Evolutionary conservation across 2,329 filamentous ascomycete genomes (phyloP), one percentile per base, ranked within the genome.

Genomic region (Xylariaceae sp.): DNA sequence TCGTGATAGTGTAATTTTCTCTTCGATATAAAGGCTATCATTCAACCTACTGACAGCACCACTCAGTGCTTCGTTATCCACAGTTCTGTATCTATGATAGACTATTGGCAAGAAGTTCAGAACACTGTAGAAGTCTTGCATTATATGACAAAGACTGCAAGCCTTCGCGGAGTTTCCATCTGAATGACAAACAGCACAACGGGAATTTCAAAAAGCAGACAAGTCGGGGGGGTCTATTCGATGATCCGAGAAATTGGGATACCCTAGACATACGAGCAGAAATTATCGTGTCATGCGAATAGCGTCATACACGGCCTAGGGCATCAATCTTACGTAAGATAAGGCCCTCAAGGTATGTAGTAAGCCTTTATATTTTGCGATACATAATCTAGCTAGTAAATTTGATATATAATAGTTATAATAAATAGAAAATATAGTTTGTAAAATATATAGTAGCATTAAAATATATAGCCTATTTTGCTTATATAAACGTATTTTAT

Each of bases 121-220:
- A 7, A 22, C n/a, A 35, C 40, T 22, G 39, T 25, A 11, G 17
- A 42, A 17, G 44, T 25, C 4, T 22, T 47, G 25, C 29, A 19
- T n/a, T 42, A 47, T 8, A 32, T 47, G 11, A 17, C 37, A 12
- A 47, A 42, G 14, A 11, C n/a, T 16, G 27, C 27, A 16, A 40
- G 42, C 23, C 39, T 36, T 3, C 39, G 39, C 19, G 45, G 45
- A 5, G 32, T 47, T 19, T 35, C 39, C 8, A 40, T 43, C 33
- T 21, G 37, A 22, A 43, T 47, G 45, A 43, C 45, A 2, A 43
- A 37, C 27, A 10, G 5, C n/a, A n/a, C 39, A 19, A 20, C 23
- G 14, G 8, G 8, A 29, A 29, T 8, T 8, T 29, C 8, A 29
- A 29, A 29, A 29, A 29, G 25, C 8, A 8, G 4, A 47, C 33